phyloP scores from a whole-genome alignment of 2,329 filamentous ascomycete species.

The Metarhizium robertsii region DNA sequence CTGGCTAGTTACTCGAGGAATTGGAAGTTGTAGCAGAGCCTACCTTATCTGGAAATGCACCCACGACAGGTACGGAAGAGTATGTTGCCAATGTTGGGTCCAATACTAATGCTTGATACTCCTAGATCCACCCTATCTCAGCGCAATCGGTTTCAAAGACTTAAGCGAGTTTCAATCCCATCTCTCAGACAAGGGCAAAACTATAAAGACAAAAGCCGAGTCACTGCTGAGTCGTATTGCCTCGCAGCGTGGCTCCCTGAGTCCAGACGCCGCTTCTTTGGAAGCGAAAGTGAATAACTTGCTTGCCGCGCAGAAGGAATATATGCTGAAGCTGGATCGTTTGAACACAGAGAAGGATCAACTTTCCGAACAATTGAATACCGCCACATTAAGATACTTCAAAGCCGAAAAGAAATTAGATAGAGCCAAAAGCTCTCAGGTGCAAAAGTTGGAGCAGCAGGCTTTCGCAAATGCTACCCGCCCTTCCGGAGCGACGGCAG shows the following conservation, averaged over 20 bases:
- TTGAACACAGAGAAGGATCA: constrained; percentile 72
- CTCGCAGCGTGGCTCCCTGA: constrained; percentile 40
- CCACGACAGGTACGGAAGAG: constrained; percentile 13
- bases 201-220: constrained; percentile 67
- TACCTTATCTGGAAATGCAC: constrained; percentile 22
- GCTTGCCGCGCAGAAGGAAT: constrained; percentile 73
- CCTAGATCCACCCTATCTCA: constrained; percentile 46
- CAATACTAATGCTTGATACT: constrained; percentile 14
- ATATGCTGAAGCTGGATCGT: constrained; percentile 66
- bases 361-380: constrained; percentile 77
- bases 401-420: constrained; percentile 94
- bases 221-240: constrained; percentile 53
- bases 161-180: constrained; percentile 71
- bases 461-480: constrained; percentile 61
- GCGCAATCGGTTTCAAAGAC: constrained; percentile 52
- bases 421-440: constrained; percentile 76
- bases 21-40: constrained; percentile 49
- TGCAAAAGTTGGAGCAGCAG: constrained; percentile 86
- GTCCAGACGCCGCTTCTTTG: constrained; percentile 61
- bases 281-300: constrained; percentile 68
- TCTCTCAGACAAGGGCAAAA: constrained; percentile 63
- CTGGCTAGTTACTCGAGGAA: constrained; percentile 50
- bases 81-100: too few relatives aligned
- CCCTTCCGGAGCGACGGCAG: constrained; percentile 20
- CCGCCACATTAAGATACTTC: constrained; percentile 83